Evolutionary conservation across 139 green algal species (phyloP).

Genomic region (Picochlorum sp.): DNA sequence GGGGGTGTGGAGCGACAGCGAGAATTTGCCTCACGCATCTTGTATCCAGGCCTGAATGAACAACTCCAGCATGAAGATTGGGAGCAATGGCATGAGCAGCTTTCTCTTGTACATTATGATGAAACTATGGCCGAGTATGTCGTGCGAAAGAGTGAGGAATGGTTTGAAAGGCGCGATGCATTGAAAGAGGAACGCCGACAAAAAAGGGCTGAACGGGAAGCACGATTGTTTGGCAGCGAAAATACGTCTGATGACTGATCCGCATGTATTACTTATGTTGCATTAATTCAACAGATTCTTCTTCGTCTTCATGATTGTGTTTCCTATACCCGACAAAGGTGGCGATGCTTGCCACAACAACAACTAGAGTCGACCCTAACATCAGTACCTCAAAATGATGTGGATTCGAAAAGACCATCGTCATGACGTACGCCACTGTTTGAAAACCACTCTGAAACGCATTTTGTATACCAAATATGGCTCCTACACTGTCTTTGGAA

Average conservation of each 20-base stretch:
- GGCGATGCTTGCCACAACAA: conserved; percentile 18
- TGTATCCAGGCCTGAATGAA: conserved; percentile 20
- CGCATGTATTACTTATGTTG: not conserved
- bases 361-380: conserved; percentile 29
- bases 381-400: conserved; percentile 45
- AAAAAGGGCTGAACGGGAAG: no score
- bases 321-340: no score
- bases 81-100: conserved; percentile 17
- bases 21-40: conserved; percentile 17
- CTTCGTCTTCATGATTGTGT: not conserved
- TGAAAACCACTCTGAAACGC: conserved; percentile 61
- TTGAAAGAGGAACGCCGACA: not conserved
- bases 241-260: not conserved
- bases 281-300: not conserved
- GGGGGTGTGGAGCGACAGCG: conserved; percentile 19
- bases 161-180: not conserved
- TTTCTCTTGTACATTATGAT: conserved; percentile 20
- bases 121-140: conserved; percentile 14
- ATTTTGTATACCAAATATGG: conserved; percentile 65
- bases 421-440: conserved; percentile 50
- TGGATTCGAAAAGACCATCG: conserved; percentile 25
- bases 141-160: conserved; percentile 5
- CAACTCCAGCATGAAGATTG: conserved; percentile 23
- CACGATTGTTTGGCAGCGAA: not conserved
- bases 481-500: conserved; percentile 28